Conservation (phyloP, 2,329 filamentous ascomycete genomes). For the Fusarium sp. region DNA sequence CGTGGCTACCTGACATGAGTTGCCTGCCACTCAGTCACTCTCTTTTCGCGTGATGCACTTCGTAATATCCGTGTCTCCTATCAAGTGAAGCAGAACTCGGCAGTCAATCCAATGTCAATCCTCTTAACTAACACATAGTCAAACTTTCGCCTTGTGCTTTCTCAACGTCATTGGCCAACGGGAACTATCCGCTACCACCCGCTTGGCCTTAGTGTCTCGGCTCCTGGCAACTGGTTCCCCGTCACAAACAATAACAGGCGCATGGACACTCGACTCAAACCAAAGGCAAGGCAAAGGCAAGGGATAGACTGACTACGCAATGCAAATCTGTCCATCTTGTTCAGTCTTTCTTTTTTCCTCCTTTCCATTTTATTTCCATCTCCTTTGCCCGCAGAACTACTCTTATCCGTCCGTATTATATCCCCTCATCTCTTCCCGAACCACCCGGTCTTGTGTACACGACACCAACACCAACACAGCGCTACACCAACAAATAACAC, state of each 20-base stretch:
- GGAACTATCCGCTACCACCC: constrained; percentile 10
- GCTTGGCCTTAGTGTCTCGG: constrained; percentile 18
- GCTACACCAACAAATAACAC: neutral
- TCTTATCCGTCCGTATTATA: neutral
- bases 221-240: constrained; percentile 21
- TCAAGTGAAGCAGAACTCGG: constrained; percentile 3
- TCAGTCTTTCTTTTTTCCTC: neutral
- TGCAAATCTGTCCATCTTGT: constrained; percentile 24
- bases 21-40: neutral
- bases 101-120: constrained; percentile 21
- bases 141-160: constrained; percentile 4
- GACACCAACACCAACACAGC: constrained; percentile 1
- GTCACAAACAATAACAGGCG: constrained; percentile 7
- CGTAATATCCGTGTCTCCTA: neutral
- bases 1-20: constrained; percentile 4
- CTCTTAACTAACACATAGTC: constrained; percentile 3
- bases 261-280: constrained; percentile 6
- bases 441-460: neutral
- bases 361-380: neutral
- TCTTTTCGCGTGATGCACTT: neutral
- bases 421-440: constrained; percentile 12
- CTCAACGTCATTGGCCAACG: constrained; percentile 15
- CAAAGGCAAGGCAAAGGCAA: constrained; percentile 6
- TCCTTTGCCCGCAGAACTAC: neutral
- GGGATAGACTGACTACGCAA: constrained; percentile 12